Percentiles rank a stretch among this genome's conserved stretches.
Conservation (phyloP, 148 eudicot genomes). For the Mesembryanthemum crystallinum region DNA sequence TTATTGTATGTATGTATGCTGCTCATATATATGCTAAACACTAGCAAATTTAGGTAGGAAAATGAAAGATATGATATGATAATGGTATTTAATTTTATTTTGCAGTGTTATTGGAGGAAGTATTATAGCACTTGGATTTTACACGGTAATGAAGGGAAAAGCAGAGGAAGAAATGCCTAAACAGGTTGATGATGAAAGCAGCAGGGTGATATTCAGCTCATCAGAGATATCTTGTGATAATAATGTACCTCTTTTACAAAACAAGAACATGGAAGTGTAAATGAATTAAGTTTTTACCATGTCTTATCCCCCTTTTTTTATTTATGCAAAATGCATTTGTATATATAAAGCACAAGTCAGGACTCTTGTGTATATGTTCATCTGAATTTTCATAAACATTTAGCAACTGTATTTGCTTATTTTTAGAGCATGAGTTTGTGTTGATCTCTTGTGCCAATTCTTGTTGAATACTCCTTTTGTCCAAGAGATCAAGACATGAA, state of each 20-base stretch:
- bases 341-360: not conserved
- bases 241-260: slow-evolving; percentile 20
- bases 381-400: too few relatives aligned
- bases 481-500: too few relatives aligned
- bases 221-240: slow-evolving; percentile 5
- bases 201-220: not conserved
- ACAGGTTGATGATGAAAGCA: not conserved
- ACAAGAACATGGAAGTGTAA: slow-evolving; percentile 8
- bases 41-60: too few relatives aligned
- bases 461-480: too few relatives aligned
- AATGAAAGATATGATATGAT: not conserved
- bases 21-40: too few relatives aligned
- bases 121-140: slow-evolving; percentile 29
- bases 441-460: too few relatives aligned
- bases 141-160: slow-evolving; percentile 40
- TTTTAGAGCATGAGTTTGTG: too few relatives aligned
- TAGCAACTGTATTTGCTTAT: too few relatives aligned
- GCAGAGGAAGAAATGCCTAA: slow-evolving; percentile 24
- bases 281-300: not conserved
- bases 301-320: not conserved
- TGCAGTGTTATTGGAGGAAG: slow-evolving; percentile 34
- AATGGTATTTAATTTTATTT: not conserved
- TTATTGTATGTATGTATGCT: too few relatives aligned
- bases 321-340: not conserved
- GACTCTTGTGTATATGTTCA: too few relatives aligned